Evolutionary conservation across 1,139 yeast genomes (phyloP).

Genomic region (Saccharomyces hybrid): DNA sequence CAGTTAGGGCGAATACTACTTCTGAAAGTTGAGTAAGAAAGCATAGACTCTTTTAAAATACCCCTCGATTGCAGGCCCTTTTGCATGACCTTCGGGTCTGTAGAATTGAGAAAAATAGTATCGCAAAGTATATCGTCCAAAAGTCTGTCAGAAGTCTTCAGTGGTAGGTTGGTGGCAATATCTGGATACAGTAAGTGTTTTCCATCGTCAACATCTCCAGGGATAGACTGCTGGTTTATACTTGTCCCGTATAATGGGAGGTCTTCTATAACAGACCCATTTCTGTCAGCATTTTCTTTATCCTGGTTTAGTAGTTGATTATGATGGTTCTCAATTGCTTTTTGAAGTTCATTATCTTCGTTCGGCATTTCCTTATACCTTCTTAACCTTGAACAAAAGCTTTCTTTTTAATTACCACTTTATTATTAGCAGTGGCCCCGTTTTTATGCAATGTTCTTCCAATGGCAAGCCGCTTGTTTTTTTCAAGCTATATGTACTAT

Average conservation of each 20-base stretch:
- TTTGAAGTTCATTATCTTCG: not conserved
- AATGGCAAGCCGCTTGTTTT: not conserved
- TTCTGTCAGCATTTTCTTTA: not conserved
- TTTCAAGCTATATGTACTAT: not conserved
- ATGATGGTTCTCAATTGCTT: not conserved
- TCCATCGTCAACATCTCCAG: conserved; percentile 20
- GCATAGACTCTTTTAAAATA: conserved; percentile 24
- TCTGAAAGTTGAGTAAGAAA: conserved; percentile 28
- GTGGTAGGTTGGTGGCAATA: conserved; percentile 31
- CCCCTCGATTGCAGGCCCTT: conserved; percentile 17
- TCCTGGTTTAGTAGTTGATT: not conserved
- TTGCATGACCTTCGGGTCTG: conserved; percentile 11
- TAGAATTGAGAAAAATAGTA: conserved; percentile 12
- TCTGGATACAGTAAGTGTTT: conserved; percentile 24
- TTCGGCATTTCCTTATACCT: not conserved
- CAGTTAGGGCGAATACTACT: conserved; percentile 17
- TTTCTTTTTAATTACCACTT: not conserved
- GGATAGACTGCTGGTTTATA: not conserved
- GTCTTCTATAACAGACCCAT: not conserved
- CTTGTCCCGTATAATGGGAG: not conserved
- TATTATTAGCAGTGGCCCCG: not conserved
- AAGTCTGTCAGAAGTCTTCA: conserved; percentile 60
- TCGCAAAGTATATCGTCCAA: conserved; percentile 50
- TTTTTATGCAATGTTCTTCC: not conserved
- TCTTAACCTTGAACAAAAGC: not conserved